Evolutionary conservation across 495 filamentous ascomycete species (phyloP), one percentile per base, ranked within the genome.

Genomic region (Penicillium waksmanii): DNA sequence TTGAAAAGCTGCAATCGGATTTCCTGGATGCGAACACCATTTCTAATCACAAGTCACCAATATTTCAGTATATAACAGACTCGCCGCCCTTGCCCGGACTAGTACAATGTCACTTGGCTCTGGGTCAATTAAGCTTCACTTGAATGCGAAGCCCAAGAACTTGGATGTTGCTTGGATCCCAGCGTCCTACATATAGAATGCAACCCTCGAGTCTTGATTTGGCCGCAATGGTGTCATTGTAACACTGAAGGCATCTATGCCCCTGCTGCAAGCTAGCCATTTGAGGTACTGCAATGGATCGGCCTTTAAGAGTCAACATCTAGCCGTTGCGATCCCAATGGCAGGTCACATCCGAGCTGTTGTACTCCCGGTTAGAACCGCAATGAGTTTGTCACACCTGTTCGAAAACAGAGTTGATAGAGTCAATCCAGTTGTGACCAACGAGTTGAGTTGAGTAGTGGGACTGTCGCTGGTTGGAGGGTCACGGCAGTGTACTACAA

Each of bases 171-270:
- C 40, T 19, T 35, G 31, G 56, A 31, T 34, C 18, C 19, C 18
- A 31, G 49, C 46, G 60, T 57, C 57, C 49, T 36, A 62, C n/a
- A 13, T 25, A 31, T 11, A 9, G 27, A 46, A 63, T 66, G 57
- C 64, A 63, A 66, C 64, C 60, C 56, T 42, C 33, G 43, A 52
- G 51, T 44, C 9, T 44, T 60, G 38, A 66, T 55, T 60, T 46
- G 56, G 46, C 42, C 31, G 50, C 3, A 35, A 38, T 57, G 54
- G 56, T 58, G 38, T 53, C 60, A 63, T 62, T 56, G 64, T 49
- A 60, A 63, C 54, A 51, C 60, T 19, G 44, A 10, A n/a, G 15
- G 25, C 44, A 27, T 11, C 6, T 31, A 35, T 40, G 35, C 46
- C n/a, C 46, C 9, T 44, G 42, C 4, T 17, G 17, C 12, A 19